Evolutionary conservation across 106 monocot genomes (phyloP).

Genomic region (Apostasia ramifera): DNA sequence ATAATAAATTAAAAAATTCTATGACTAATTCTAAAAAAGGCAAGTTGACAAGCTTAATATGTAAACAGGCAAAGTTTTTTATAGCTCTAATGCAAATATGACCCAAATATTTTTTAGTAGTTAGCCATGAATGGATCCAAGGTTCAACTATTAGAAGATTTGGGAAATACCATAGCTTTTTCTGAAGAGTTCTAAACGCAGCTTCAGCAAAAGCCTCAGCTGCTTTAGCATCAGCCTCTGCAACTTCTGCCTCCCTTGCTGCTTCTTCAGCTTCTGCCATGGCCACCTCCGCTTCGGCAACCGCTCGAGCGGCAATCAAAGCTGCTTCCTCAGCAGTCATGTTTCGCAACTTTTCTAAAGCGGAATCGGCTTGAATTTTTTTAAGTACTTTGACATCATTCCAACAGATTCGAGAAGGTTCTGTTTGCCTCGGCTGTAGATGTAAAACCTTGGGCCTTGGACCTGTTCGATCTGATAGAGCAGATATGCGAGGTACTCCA

Average conservation of each 20-base stretch:
- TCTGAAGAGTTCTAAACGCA: slow-evolving; percentile 16
- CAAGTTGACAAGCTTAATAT: too few species aligned
- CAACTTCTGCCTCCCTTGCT: slow-evolving; percentile 60
- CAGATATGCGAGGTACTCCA: slow-evolving; percentile 45
- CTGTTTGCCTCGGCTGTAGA: slow-evolving; percentile 30
- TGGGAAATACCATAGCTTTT: slow-evolving; percentile 1
- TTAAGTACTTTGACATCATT: slow-evolving; percentile 39
- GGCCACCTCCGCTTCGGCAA: slow-evolving; percentile 82
- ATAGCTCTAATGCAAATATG: too few species aligned
- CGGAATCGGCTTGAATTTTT: slow-evolving; percentile 58
- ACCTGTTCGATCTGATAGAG: slow-evolving; percentile 23
- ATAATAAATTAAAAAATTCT: too few species aligned
- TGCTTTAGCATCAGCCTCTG: slow-evolving; percentile 78
- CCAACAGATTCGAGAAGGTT: slow-evolving; percentile 13
- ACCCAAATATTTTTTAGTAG: too few species aligned
- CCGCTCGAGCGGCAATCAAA: slow-evolving; percentile 56
- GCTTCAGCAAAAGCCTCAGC: slow-evolving; percentile 81
- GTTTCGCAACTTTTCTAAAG: slow-evolving; percentile 39
- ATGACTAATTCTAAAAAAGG: too few species aligned
- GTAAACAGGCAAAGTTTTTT: too few species aligned
- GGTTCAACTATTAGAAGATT: not conserved
- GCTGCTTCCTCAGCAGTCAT: slow-evolving; percentile 77
- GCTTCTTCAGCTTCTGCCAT: slow-evolving; percentile 83
- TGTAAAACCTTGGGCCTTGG: slow-evolving; percentile 26
- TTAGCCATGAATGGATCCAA: too few species aligned